A percentile compares a stretch with the other conserved stretches of the same genome.
phyloP scores from a whole-genome alignment of 2,329 filamentous ascomycete genomes.

The Aaosphaeria pasadenensis region DNA sequence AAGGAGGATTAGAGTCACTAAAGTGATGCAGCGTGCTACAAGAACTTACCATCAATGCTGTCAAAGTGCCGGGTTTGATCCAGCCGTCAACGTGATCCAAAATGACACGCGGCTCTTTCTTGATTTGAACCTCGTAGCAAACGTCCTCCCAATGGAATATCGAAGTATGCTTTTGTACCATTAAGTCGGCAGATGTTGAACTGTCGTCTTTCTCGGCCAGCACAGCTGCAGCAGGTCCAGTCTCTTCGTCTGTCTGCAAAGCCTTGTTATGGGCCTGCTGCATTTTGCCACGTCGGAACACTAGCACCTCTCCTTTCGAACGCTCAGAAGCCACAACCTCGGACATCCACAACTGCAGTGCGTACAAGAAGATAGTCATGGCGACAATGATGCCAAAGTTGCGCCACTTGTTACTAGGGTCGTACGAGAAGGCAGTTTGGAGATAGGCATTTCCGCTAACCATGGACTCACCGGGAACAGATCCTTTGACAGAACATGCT shows the following conservation, averaged over 20 bases:
- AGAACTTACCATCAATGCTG: constrained; percentile 66
- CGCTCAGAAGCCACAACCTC: constrained; percentile 41
- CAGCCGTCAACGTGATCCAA: constrained; percentile 80
- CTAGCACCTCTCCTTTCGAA: constrained; percentile 43
- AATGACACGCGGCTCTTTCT: constrained; percentile 68
- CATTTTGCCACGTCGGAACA: constrained; percentile 37
- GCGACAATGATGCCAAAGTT: constrained; percentile 41
- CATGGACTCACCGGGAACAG: not conserved
- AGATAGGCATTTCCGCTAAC: constrained; percentile 15
- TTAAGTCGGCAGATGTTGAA: constrained; percentile 19
- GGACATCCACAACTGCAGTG: constrained; percentile 34
- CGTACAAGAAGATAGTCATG: constrained; percentile 32
- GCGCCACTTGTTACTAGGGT: constrained; percentile 33
- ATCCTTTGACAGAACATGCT: constrained; percentile 3
- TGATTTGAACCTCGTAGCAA: constrained; percentile 71
- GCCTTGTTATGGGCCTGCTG: not conserved
- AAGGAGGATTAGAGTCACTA: not conserved
- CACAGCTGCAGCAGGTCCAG: constrained; percentile 9
- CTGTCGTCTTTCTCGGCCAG: constrained; percentile 30
- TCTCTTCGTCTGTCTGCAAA: constrained; percentile 4
- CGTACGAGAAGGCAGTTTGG: constrained; percentile 12
- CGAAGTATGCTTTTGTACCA: constrained; percentile 58
- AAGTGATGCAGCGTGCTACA: not conserved
- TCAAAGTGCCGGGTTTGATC: constrained; percentile 79
- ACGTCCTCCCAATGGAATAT: constrained; percentile 81